Evolutionary conservation across 306 rosid genomes (phyloP), one percentile per base, ranked within the genome.

Genomic region (Malus sieversii): DNA sequence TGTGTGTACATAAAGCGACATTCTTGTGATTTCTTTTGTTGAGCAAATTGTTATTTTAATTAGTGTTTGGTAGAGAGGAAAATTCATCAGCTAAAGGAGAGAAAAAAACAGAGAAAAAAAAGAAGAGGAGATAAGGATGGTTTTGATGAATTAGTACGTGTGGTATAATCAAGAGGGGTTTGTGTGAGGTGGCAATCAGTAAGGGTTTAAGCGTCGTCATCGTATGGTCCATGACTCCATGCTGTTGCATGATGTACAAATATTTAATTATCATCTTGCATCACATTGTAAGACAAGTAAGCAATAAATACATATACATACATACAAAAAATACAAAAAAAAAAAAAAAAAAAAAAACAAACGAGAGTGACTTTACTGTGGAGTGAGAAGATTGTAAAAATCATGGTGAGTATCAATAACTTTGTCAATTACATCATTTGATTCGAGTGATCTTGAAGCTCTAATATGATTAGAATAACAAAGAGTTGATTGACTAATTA

Each of bases 41-140:
- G 19, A 48, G 15, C 19, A 15, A 48, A 48, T 48, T 48, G 5
- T 1, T 15, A 15, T 15, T 48, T 48, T 48, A 48, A 48, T 48
- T 48, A 14, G 55, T n/a, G 72, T 15, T 65, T 75, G 78, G 77
- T 53, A 30, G 80, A 77, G 64, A 14, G 82, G 70, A 72, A 38
- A 13, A 35, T 73, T 38, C 8, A 64, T 33, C 16, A 15, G 55
- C 20, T 48, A 5, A 15, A 15, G 8, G 19, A 48, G 20, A 15
- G 20, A 48, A 15, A 48, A 5, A 65, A 7, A 11, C 6, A 1
- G 25, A 30, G 1, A 63, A 19, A 4, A 61, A 61, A 30, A 14
- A 20, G 48, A 66, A 6, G 19, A 14, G 15, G 13, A 35, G 19
- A 35, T 33, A n/a, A 35, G 19, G 51, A 35, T 16, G 29, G 35